A percentile compares a stretch with the other conserved stretches of the same genome.
Evolutionary conservation across 768 basidiomycete genomes (phyloP).

Genomic region (Tricholoma flavovirens): DNA sequence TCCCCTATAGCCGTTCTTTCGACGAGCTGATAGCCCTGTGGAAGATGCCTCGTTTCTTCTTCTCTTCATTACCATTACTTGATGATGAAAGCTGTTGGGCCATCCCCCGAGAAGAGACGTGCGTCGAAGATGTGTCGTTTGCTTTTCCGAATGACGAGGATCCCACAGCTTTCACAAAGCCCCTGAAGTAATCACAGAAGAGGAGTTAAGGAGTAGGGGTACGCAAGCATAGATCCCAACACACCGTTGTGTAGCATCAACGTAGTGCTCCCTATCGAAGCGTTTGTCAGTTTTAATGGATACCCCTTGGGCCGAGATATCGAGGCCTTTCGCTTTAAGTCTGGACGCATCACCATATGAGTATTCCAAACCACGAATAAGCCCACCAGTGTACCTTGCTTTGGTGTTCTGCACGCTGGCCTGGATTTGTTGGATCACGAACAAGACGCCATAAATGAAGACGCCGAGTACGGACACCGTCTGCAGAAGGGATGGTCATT

Average conservation of each 20-base stretch:
- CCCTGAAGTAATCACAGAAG: constrained; percentile 27
- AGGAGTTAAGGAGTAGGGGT: background rate
- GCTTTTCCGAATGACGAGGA: constrained; percentile 38
- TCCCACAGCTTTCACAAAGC: constrained; percentile 46
- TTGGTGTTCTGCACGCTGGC: constrained; percentile 44
- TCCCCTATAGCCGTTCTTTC: background rate
- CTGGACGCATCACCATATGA: constrained; percentile 22
- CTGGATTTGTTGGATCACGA: constrained; percentile 32
- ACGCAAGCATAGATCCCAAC: constrained; percentile 7
- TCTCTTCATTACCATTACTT: constrained; percentile 2
- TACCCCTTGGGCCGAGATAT: constrained; percentile 55
- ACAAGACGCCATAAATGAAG: constrained; percentile 37
- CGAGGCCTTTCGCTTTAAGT: constrained; percentile 50
- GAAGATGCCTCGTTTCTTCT: constrained; percentile 1
- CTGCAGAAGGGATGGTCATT: constrained; percentile 23
- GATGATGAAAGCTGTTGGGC: background rate
- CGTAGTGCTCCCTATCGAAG: constrained; percentile 57
- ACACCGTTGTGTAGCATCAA: constrained; percentile 74
- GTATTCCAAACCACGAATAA: background rate
- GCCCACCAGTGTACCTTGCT: constrained; percentile 37
- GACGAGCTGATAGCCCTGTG: background rate
- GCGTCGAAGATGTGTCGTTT: background rate
- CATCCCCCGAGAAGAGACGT: background rate
- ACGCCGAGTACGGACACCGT: constrained; percentile 44
- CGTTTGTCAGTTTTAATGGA: constrained; percentile 58